These are phyloP conservation scores for Aurantiochytrium sp. DNA, from an alignment of 108 stramenopile species.

Conservation along the genomic window DNA sequence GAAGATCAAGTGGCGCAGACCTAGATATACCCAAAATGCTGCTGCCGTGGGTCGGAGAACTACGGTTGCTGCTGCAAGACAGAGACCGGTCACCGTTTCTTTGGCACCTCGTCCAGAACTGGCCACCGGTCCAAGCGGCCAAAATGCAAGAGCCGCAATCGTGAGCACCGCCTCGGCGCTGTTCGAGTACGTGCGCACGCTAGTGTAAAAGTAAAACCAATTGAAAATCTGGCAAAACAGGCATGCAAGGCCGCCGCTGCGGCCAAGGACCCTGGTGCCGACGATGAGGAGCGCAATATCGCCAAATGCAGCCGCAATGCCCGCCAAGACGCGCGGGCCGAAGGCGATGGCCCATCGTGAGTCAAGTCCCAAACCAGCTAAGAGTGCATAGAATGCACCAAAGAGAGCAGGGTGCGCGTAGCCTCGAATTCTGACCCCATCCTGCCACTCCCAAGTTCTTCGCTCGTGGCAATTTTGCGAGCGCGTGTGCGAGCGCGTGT, in stretches of 20 bases:
- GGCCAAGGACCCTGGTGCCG: background rate
- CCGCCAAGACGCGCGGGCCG: background rate
- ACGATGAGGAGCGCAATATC: background rate
- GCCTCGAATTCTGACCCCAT: background rate
- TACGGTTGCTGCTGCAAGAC: background rate
- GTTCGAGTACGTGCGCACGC: background rate
- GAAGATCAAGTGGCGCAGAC: background rate
- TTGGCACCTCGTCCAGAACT: background rate
- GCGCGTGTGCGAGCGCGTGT: background rate
- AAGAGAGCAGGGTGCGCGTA: background rate
- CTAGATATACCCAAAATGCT: background rate
- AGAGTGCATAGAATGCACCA: background rate
- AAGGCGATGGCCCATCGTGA: background rate
- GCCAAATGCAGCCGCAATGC: background rate
- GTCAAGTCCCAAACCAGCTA: background rate
- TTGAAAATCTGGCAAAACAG: background rate
- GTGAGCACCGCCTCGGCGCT: background rate
- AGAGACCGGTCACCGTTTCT: background rate
- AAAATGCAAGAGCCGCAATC: background rate
- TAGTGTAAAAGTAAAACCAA: constrained; percentile 11
- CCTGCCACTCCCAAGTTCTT: background rate
- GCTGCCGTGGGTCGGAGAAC: background rate
- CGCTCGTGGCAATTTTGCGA: background rate
- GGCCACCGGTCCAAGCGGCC: background rate
- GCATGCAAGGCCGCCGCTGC: background rate